Conservation (phyloP, 2,329 filamentous ascomycete genomes). For the Colletotrichum sublineola region DNA sequence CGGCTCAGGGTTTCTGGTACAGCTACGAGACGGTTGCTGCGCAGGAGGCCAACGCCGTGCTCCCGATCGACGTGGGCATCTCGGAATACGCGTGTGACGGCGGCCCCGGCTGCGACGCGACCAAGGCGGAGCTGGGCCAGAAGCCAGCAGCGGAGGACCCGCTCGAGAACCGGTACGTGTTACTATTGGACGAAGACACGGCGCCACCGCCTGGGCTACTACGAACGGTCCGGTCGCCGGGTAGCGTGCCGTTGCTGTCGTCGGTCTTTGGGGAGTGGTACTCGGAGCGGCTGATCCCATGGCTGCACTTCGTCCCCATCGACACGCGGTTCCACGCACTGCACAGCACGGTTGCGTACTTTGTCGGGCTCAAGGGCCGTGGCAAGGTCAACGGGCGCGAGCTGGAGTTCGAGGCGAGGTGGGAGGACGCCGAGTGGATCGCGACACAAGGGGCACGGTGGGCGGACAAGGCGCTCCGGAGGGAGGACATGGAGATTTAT, state of each 20-base stretch:
- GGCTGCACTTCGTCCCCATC: slow-evolving; percentile 85
- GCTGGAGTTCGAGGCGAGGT: slow-evolving; percentile 62
- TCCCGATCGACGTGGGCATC: slow-evolving; percentile 71
- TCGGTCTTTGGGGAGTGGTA: slow-evolving; percentile 85
- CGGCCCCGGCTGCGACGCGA: slow-evolving; percentile 61
- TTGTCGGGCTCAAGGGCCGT: slow-evolving; percentile 68
- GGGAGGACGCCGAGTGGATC: slow-evolving; percentile 73
- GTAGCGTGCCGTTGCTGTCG: slow-evolving; percentile 76
- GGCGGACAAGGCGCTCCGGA: slow-evolving; percentile 72
- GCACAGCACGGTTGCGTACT: slow-evolving; percentile 81
- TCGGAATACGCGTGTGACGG: slow-evolving; percentile 70
- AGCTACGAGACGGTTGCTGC: slow-evolving; percentile 68
- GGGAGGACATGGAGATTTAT: slow-evolving; percentile 85
- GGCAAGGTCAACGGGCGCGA: slow-evolving; percentile 59
- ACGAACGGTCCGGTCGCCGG: slow-evolving; percentile 72
- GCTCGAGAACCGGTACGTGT: slow-evolving; percentile 77
- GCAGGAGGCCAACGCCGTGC: slow-evolving; percentile 64
- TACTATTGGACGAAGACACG: slow-evolving; percentile 78
- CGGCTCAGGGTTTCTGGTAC: slow-evolving; percentile 55
- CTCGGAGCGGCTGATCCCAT: slow-evolving; percentile 78
- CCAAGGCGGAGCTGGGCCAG: slow-evolving; percentile 65
- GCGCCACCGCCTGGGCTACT: slow-evolving; percentile 73
- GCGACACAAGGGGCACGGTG: slow-evolving; percentile 75
- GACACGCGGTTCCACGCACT: slow-evolving; percentile 80
- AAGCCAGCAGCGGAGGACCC: slow-evolving; percentile 62